A percentile compares a stretch with the other conserved stretches of the same genome.
phyloP scores from a whole-genome alignment of 306 rosid species.

The Sesbania bispinosa region DNA sequence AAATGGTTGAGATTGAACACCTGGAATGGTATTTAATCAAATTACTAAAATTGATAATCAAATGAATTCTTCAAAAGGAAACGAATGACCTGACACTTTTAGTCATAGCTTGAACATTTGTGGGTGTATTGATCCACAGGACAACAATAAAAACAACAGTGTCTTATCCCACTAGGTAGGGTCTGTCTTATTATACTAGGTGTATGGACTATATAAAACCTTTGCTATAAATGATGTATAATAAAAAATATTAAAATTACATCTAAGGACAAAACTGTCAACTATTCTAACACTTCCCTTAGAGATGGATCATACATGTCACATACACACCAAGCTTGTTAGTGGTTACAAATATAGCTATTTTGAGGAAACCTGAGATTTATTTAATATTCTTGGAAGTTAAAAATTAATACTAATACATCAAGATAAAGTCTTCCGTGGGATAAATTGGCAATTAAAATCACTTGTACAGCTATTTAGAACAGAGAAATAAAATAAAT shows the following conservation, averaged over 20 bases:
- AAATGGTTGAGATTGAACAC: background rate
- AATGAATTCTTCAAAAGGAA: background rate
- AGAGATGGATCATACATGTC: no score
- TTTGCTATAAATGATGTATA: background rate
- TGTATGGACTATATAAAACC: background rate
- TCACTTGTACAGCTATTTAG: background rate
- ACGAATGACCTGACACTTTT: background rate
- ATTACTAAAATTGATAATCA: no score
- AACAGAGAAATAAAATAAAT: background rate
- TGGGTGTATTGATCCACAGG: background rate
- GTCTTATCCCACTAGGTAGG: background rate
- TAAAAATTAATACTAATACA: background rate
- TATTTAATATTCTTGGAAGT: background rate
- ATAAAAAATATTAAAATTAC: no score
- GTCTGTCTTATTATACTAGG: background rate
- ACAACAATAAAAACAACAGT: background rate
- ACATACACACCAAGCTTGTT: no score
- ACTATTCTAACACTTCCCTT: no score
- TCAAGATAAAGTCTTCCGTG: background rate
- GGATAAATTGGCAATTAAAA: background rate
- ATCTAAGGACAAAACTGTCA: no score
- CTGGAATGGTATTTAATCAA: background rate
- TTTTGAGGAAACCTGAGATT: background rate
- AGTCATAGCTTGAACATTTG: background rate
- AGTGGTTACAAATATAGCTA: background rate